A percentile compares a stretch with the other conserved stretches of the same genome.
These are phyloP conservation scores for Tolypocladium cylindrosporum DNA, from an alignment of 2,329 filamentous ascomycete species.

Conservation along the genomic window DNA sequence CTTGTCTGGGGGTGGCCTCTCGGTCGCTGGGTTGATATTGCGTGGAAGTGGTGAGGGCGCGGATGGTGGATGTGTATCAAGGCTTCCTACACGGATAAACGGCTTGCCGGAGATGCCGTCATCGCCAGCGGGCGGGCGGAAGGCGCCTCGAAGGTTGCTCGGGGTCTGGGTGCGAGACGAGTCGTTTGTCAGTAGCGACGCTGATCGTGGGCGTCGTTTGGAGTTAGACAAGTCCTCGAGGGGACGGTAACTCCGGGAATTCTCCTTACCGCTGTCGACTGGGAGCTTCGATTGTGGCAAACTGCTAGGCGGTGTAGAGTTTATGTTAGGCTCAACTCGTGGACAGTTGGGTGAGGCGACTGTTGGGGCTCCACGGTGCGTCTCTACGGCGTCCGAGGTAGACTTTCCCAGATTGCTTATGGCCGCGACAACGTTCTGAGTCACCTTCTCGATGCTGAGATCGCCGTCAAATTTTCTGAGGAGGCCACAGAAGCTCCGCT, in stretches of 20 bases:
- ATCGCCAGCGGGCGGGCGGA: conserved; percentile 19
- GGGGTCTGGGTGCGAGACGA: conserved; percentile 12
- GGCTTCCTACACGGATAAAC: conserved; percentile 36
- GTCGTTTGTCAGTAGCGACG: conserved; percentile 10
- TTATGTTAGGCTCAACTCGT: background rate
- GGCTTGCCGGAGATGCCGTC: conserved; percentile 46
- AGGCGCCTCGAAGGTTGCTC: conserved; percentile 9
- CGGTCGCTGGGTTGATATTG: background rate
- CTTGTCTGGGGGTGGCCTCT: background rate
- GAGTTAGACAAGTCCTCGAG: conserved; percentile 2
- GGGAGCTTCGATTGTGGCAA: background rate
- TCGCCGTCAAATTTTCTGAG: conserved; percentile 27
- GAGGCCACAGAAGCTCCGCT: conserved; percentile 39
- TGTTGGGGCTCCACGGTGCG: conserved; percentile 1
- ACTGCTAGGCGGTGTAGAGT: background rate
- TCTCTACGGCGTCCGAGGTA: background rate
- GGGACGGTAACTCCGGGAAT: background rate
- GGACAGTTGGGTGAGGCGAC: conserved; percentile 7
- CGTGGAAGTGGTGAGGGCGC: conserved; percentile 2
- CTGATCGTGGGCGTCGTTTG: conserved; percentile 8
- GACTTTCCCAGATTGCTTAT: conserved; percentile 10
- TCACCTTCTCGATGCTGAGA: conserved; percentile 33
- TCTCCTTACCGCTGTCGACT: background rate
- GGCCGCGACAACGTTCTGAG: conserved; percentile 33
- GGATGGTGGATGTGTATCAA: conserved; percentile 13